A percentile compares a stretch with the other conserved stretches of the same genome.
Conservation (phyloP, 148 eudicot species). For the Drosera capensis region DNA sequence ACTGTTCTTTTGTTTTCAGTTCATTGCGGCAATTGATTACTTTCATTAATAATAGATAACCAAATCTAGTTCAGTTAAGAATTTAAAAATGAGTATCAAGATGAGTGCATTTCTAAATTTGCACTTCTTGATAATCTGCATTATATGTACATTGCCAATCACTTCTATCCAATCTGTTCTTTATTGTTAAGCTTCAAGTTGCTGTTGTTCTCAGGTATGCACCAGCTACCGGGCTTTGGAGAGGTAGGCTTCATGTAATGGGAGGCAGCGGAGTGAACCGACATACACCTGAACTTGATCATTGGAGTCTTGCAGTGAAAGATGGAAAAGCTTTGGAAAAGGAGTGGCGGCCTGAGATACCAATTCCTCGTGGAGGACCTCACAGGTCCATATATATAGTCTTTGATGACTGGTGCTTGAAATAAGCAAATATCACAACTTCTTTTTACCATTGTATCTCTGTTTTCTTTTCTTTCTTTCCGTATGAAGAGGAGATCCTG, state of each 20-base stretch:
- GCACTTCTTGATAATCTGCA: too few relatives aligned
- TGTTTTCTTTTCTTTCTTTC: too few relatives aligned
- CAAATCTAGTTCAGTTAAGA: too few relatives aligned
- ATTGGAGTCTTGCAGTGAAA: conserved; percentile 34
- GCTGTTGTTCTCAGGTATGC: conserved; percentile 22
- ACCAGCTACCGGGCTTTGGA: conserved; percentile 35
- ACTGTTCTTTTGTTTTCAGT: too few relatives aligned
- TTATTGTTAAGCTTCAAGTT: background rate
- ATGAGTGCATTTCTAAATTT: too few relatives aligned
- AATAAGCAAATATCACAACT: too few relatives aligned
- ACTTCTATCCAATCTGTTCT: background rate
- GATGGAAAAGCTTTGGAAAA: conserved; percentile 25
- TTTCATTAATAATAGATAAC: too few relatives aligned
- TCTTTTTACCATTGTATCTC: too few relatives aligned
- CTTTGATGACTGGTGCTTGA: too few relatives aligned
- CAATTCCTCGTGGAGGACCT: conserved; percentile 42
- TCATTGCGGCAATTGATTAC: too few relatives aligned
- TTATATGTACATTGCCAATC: background rate
- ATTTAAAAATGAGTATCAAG: too few relatives aligned
- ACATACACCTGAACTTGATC: conserved; percentile 28
- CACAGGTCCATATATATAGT: conserved; percentile 19
- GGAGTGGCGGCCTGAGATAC: conserved; percentile 21
- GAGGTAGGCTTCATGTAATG: conserved; percentile 39
- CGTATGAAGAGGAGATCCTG: too few relatives aligned
- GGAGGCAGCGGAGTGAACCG: conserved; percentile 38